These are phyloP conservation scores for Thelonectria blattea DNA, from an alignment of 2,329 filamentous ascomycete species.

Conservation along the genomic window DNA sequence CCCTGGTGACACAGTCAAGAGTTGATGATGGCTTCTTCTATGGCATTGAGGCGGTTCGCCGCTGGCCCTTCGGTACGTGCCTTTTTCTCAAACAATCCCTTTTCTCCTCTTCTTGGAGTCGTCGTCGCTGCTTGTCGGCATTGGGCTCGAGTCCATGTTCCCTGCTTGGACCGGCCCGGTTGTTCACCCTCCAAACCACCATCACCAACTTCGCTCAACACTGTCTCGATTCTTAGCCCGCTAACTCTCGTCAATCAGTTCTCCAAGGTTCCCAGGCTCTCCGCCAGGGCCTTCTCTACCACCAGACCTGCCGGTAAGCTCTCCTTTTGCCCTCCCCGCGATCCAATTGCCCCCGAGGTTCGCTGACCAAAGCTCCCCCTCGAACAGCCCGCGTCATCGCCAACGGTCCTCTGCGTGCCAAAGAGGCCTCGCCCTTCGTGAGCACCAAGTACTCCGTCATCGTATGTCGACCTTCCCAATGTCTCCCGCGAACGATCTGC, in stretches of 20 bases:
- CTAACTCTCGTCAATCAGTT: conserved; percentile 55
- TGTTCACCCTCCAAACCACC: conserved; percentile 9
- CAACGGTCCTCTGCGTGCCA: conserved; percentile 85
- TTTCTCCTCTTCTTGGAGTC: conserved; percentile 3
- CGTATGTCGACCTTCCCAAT: conserved; percentile 58
- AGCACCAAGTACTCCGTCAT: conserved; percentile 94
- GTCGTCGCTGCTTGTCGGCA: conserved; percentile 1
- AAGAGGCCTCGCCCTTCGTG: conserved; percentile 88
- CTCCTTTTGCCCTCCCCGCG: conserved; percentile 18
- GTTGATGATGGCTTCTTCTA: conserved; percentile 64
- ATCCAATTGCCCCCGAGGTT: conserved; percentile 11
- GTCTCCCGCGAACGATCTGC: conserved; percentile 5
- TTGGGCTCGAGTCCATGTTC: conserved; percentile 3
- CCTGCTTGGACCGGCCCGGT: conserved; percentile 15
- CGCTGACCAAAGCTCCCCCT: conserved; percentile 22
- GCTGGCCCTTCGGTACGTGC: conserved; percentile 61
- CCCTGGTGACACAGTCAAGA: conserved; percentile 38
- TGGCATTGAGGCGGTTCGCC: conserved; percentile 67
- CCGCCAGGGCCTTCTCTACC: conserved; percentile 83
- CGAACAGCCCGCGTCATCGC: conserved; percentile 79
- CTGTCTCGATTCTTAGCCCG: too few relatives aligned
- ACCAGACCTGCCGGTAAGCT: conserved; percentile 77
- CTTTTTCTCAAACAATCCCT: conserved; percentile 31
- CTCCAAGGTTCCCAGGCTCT: conserved; percentile 65
- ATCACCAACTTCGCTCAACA: conserved; percentile 27